Evolutionary conservation across 2,329 filamentous ascomycete genomes (phyloP).

Genomic region (Balansia obtecta): DNA sequence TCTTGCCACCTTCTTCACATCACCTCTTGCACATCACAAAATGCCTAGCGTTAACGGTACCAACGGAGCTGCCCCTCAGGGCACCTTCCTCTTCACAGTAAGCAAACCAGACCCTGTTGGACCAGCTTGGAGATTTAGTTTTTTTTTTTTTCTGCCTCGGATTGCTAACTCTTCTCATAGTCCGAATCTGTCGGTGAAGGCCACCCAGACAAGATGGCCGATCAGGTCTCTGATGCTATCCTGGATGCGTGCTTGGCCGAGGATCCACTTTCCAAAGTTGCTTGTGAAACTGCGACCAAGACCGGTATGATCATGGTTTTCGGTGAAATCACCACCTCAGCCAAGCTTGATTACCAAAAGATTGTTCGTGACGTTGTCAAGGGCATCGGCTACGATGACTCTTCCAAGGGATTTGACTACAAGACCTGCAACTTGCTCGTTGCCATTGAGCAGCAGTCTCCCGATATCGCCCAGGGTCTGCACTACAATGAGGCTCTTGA

Average conservation of each 20-base stretch:
- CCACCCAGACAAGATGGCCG: conserved; percentile 94
- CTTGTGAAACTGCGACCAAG: conserved; percentile 99
- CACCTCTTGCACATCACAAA: conserved; percentile 9
- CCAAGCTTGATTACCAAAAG: conserved; percentile 94
- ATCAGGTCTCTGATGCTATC: conserved; percentile 96
- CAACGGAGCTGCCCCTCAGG: conserved; percentile 33
- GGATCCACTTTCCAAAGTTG: conserved; percentile 96
- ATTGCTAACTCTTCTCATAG: conserved; percentile 25
- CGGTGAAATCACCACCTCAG: conserved; percentile 96
- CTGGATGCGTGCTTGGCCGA: conserved; percentile 94
- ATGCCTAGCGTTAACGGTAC: conserved; percentile 45
- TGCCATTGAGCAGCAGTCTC: conserved; percentile 97
- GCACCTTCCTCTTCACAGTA: conserved; percentile 76
- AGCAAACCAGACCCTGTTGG: conserved; percentile 11
- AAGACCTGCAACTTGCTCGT: conserved; percentile 98
- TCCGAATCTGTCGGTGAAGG: conserved; percentile 85
- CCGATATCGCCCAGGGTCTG: conserved; percentile 97
- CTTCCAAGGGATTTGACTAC: conserved; percentile 98
- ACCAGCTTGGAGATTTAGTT: background rate
- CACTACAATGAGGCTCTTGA: conserved; percentile 97
- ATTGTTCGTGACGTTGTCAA: conserved; percentile 89
- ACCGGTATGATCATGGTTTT: conserved; percentile 99
- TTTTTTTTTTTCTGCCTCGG: no score
- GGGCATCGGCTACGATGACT: conserved; percentile 97
- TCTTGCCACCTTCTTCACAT: conserved; percentile 8